Evolutionary conservation across 106 monocot genomes (phyloP).

Genomic region (Amphibolis antarctica): DNA sequence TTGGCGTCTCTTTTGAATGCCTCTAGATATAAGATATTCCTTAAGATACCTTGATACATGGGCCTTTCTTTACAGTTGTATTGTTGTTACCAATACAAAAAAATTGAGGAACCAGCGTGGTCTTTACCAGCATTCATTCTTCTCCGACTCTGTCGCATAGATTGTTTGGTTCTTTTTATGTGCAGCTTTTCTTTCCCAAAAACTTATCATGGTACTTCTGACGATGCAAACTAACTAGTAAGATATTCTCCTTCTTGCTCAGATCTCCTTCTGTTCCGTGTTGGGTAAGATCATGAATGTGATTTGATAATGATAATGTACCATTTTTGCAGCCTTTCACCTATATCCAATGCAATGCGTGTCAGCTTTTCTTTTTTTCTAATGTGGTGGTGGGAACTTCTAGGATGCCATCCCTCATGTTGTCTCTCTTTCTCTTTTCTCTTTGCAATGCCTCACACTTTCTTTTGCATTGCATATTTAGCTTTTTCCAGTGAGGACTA

Average conservation of each 20-base stretch:
- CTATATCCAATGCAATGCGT: conserved; percentile 9
- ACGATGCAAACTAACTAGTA: neutral
- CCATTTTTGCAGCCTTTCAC: conserved; percentile 42
- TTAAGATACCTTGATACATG: neutral
- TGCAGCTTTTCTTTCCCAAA: neutral
- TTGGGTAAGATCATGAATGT: conserved; percentile 14
- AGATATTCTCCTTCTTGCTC: neutral
- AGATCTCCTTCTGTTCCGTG: conserved; percentile 5
- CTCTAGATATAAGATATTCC: neutral
- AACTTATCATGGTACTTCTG: neutral
- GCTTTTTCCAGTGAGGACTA: neutral
- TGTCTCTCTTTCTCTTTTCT: conserved; percentile 3
- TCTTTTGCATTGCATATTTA: conserved; percentile 5
- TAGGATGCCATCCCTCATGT: conserved; percentile 12
- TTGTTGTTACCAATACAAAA: neutral
- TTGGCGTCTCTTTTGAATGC: neutral
- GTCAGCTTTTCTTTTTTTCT: conserved; percentile 41
- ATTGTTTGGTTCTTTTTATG: conserved; percentile 1
- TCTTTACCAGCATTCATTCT: neutral
- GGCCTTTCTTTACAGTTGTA: neutral
- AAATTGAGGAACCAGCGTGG: neutral
- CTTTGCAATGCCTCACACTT: neutral
- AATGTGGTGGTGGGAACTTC: conserved; percentile 18
- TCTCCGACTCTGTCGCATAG: neutral
- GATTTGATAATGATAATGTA: conserved; percentile 23